Evolutionary conservation across 2,329 filamentous ascomycete species (phyloP), one percentile per base, ranked within the genome.

Genomic region (Claviceps digitariae): DNA sequence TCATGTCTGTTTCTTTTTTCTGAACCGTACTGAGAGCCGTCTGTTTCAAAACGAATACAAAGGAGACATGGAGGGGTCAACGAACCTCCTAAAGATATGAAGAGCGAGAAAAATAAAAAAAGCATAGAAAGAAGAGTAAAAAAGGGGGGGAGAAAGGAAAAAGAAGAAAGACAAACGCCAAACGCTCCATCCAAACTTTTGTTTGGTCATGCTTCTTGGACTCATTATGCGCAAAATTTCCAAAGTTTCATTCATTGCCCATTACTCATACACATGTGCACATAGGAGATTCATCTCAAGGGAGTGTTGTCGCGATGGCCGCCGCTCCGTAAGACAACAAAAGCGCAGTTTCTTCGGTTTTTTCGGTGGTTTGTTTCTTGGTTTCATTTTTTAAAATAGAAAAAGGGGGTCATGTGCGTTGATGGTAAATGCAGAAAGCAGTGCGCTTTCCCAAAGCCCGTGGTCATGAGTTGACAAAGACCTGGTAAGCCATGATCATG

Each of bases 401-500:
- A 34, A 34, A 12, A 34, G 10, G 10, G 10, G 31, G 10, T n/a
- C n/a, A n/a, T n/a, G n/a, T n/a, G n/a, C n/a, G n/a, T n/a, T n/a
- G n/a, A n/a, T n/a, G n/a, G n/a, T n/a, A n/a, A n/a, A n/a, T n/a
- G n/a, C n/a, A n/a, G n/a, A 29, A 29, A 29, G 31, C 31, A 34
- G 31, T 34, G 31, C 41, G 20, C 41, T 44, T 25, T 44, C 41
- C 21, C 50, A 23, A 6, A 5, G 20, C 10, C 10, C 44, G 7
- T 15, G 7, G 44, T 57, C 53, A 71, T 57, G 69, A 72, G 50
- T 67, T 63, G 55, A 66, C 75, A 69, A 81, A 84, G 10, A 84
- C 81, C 57, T 82, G 79, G 59, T 82, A 80, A 12, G 80, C 77
- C 76, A 84, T 83, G 57, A 83, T 70, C 73, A 84, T 83, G 61